These are phyloP conservation scores for Mycena citricolor DNA, from an alignment of 1,284 basidiomycete genomes.

Conservation along the genomic window DNA sequence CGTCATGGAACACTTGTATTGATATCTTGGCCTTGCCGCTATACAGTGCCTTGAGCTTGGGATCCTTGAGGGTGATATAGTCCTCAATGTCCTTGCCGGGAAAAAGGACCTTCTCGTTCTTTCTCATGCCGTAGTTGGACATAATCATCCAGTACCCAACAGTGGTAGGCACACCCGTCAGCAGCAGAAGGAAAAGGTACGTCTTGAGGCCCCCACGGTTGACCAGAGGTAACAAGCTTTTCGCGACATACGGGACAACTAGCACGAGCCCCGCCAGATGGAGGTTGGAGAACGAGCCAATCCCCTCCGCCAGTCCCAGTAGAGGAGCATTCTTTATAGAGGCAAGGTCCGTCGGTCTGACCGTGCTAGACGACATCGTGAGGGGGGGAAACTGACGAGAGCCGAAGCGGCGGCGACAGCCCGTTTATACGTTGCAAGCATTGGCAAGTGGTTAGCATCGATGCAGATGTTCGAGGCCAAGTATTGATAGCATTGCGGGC, in stretches of 20 bases:
- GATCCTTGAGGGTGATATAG: conserved; percentile 91
- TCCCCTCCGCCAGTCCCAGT: conserved; percentile 83
- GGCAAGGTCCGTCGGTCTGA: conserved; percentile 59
- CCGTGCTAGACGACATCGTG: conserved; percentile 44
- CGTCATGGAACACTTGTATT: conserved; percentile 97
- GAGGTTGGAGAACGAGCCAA: conserved; percentile 77
- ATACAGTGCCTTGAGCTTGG: conserved; percentile 77
- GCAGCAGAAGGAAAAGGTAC: conserved; percentile 76
- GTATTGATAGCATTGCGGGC: too few species aligned
- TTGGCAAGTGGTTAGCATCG: too few species aligned
- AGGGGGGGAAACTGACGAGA: too few species aligned
- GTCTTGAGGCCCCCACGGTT: conserved; percentile 80
- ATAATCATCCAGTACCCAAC: conserved; percentile 90
- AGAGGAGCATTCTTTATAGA: conserved; percentile 85
- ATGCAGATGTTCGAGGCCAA: too few species aligned
- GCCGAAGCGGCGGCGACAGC: too few species aligned
- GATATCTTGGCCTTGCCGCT: conserved; percentile 88
- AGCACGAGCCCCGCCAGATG: conserved; percentile 80
- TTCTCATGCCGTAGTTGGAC: conserved; percentile 79
- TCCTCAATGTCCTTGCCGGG: conserved; percentile 85
- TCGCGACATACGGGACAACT: conserved; percentile 79
- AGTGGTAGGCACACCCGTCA: conserved; percentile 78
- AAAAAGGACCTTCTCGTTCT: conserved; percentile 86
- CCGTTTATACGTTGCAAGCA: too few species aligned
- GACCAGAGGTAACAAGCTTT: conserved; percentile 75